These are phyloP conservation scores for Uronychia setigera DNA, from an alignment of 73 alveolate genomes.

Conservation along the genomic window DNA sequence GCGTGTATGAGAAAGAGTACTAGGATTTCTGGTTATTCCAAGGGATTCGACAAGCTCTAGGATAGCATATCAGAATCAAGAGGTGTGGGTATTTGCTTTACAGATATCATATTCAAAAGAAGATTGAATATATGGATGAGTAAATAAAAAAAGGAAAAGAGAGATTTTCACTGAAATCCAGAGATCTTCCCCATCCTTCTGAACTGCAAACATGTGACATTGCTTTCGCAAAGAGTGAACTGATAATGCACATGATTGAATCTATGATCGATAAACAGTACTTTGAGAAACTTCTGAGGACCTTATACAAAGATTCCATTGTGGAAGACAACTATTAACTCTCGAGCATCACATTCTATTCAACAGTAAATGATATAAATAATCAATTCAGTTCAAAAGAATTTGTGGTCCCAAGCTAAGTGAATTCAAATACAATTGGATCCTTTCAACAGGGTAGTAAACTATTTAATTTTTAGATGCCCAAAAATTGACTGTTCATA, in stretches of 20 bases:
- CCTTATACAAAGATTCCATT: constrained; percentile 1
- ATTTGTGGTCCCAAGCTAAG: constrained; percentile 48
- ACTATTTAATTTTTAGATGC: neutral
- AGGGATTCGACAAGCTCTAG: constrained; percentile 56
- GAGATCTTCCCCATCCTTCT: constrained; percentile 34
- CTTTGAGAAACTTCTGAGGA: constrained; percentile 36
- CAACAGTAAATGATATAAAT: no score
- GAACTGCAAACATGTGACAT: constrained; percentile 45
- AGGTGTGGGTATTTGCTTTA: constrained; percentile 46
- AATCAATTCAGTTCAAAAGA: constrained; percentile 30
- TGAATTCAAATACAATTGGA: constrained; percentile 54
- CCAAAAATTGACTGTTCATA: constrained; percentile 40
- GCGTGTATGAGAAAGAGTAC: constrained; percentile 18
- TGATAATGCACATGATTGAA: constrained; percentile 64
- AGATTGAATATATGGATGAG: constrained; percentile 31
- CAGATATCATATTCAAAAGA: constrained; percentile 40
- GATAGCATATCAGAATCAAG: constrained; percentile 28
- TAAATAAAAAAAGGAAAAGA: constrained; percentile 49
- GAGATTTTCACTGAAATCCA: constrained; percentile 43
- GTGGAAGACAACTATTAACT: neutral
- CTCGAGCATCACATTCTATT: constrained; percentile 30
- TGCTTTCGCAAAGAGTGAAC: constrained; percentile 15
- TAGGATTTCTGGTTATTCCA: constrained; percentile 59
- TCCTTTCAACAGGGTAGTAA: constrained; percentile 34
- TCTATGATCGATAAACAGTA: constrained; percentile 48